Conservation (phyloP, 441 rosid genomes). For the Pelargonium myrrhifolium region DNA sequence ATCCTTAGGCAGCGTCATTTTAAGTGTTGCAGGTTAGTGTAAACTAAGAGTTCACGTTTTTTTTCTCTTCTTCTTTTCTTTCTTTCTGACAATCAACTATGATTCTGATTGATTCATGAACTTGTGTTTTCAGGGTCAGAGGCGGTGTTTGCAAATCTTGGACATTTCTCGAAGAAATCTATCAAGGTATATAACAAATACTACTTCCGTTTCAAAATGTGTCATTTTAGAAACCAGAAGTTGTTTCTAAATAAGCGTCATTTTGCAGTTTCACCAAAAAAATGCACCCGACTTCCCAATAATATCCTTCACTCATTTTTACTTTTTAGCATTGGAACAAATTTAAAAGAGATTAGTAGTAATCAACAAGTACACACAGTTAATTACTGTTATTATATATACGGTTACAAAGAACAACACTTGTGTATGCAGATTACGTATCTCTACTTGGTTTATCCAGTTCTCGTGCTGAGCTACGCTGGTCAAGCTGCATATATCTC, state of each 20-base stretch:
- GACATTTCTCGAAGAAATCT: slow-evolving; percentile 60
- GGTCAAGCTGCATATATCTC: slow-evolving; percentile 69
- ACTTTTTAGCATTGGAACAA: no score
- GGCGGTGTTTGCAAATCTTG: slow-evolving; percentile 65
- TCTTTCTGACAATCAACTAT: background rate
- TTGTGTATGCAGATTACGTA: slow-evolving; percentile 42
- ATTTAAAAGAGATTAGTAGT: no score
- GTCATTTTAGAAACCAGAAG: no score
- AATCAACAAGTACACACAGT: no score
- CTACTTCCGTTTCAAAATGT: background rate
- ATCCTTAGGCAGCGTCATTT: slow-evolving; percentile 44
- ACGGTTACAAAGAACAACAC: slow-evolving; percentile 4
- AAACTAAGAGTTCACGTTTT: background rate
- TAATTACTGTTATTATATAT: no score
- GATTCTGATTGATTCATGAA: background rate
- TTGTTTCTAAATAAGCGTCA: no score
- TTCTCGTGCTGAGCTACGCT: slow-evolving; percentile 42
- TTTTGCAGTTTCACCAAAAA: no score
- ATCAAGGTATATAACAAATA: slow-evolving; percentile 33
- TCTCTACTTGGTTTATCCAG: slow-evolving; percentile 42
- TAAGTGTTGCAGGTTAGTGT: slow-evolving; percentile 48
- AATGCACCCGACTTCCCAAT: no score
- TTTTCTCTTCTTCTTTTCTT: background rate
- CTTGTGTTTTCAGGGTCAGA: slow-evolving; percentile 44
- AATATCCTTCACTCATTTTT: no score